Evolutionary conservation across 768 basidiomycete genomes (phyloP).

Genomic region (Hygrocybe punicea): DNA sequence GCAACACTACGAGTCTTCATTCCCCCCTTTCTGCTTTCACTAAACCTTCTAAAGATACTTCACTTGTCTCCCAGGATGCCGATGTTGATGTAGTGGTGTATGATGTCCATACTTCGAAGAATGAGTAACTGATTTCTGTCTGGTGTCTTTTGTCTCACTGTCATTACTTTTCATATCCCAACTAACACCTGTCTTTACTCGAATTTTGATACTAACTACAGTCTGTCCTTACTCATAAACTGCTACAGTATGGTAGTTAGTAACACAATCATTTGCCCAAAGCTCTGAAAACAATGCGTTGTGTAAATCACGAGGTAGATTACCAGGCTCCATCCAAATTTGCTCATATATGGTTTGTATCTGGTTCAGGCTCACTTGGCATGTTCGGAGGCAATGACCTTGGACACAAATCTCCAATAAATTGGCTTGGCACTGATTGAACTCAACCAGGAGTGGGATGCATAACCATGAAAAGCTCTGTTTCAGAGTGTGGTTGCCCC

Average conservation of each 20-base stretch:
- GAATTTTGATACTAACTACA: no score
- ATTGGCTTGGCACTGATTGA: slow-evolving; percentile 21
- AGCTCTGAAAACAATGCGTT: slow-evolving; percentile 39
- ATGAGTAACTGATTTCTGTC: no score
- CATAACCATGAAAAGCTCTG: slow-evolving; percentile 45
- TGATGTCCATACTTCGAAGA: no score
- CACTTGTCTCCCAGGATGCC: no score
- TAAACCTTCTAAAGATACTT: no score
- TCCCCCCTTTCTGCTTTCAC: no score
- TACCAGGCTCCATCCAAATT: slow-evolving; percentile 30
- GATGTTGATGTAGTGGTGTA: no score
- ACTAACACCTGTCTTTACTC: no score
- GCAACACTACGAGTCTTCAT: no score
- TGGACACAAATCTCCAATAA: slow-evolving; percentile 38
- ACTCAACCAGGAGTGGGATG: slow-evolving; percentile 37
- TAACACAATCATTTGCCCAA: slow-evolving; percentile 31
- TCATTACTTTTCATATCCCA: no score
- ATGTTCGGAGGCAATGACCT: slow-evolving; percentile 33
- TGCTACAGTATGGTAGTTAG: slow-evolving; percentile 32
- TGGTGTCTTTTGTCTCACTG: no score
- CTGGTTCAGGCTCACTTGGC: slow-evolving; percentile 39
- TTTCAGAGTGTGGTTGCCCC: slow-evolving; percentile 46
- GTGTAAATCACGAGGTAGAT: slow-evolving; percentile 37
- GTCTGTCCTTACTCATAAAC: slow-evolving; percentile 4
- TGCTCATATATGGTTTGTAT: slow-evolving; percentile 40